Base-by-base conservation (phyloP, 371 early-diverging fungal species). In the Coemansia sp. region DNA sequence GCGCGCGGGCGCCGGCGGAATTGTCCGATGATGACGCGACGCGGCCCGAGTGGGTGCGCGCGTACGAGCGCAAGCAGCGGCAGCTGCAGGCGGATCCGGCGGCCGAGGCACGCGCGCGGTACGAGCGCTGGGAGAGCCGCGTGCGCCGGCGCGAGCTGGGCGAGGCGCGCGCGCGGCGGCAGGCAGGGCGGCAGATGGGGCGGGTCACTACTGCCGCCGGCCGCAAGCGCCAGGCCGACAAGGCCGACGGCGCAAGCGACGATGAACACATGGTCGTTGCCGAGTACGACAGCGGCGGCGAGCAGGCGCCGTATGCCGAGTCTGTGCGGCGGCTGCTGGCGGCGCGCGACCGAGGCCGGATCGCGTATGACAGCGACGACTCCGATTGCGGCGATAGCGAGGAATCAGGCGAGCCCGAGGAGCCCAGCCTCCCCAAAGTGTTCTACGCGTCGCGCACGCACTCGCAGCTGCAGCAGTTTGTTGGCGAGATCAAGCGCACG, bases 391-490 rank as follows among this genome's bases (percentile, higher is more conserved):
- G 36, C 14, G 6, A 3, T 1, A 57, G 34, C 8, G 52, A 36
- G 8, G 39, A 14, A 5, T 16, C 5, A 3, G 32, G 36, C 1
- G 20, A 41, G 11, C 65, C 65, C 0, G 43, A 62, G 42, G 68
- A 77, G 39, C 73, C 68, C 50, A 40, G 32, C 16, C 40, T 43
- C 34, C 54, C 55, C 10, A 73, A 88, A 83, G 87, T 93, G 10
- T 86, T 84, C 64, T 93, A 91, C 68, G 87, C 88, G 30, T 93
- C 93, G 10, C 84, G 93, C 53, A 93, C 97, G 14, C 98, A 98
- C 76, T 95, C 95, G 4, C 99, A 99, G 77, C 77, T 98, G 8
- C 81, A 87, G 11, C 99, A 99, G 65, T 91, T 98, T 65, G 82
- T 97, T 0, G 79, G 83, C 49, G 96, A 98, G 75, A 65, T 97